These are phyloP conservation scores for Metarhizium humberi DNA, from an alignment of 2,329 filamentous ascomycete genomes.

Conservation along the genomic window DNA sequence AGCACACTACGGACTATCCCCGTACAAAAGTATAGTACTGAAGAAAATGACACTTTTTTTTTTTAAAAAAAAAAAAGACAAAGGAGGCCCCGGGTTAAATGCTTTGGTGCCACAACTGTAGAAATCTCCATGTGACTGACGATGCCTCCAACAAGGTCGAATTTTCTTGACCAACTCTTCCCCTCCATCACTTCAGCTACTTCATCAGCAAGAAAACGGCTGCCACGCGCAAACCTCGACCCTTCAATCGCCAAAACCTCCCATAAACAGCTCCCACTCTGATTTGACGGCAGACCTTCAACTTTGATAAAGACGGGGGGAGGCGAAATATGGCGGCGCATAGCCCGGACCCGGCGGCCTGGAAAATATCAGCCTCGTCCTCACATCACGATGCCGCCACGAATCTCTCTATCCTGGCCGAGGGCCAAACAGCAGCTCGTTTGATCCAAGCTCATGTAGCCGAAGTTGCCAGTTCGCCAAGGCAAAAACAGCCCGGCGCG, in stretches of 20 bases:
- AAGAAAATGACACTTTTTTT: no score
- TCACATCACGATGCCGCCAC: conserved; percentile 5
- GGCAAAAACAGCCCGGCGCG: neutral
- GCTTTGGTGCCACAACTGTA: neutral
- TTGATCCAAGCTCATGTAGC: conserved; percentile 6
- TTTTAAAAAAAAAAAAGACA: no score
- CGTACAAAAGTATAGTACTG: no score
- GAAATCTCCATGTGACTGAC: neutral
- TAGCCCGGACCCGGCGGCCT: neutral
- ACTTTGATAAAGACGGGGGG: neutral
- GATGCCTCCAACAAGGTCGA: neutral
- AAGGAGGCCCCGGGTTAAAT: no score
- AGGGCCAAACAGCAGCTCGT: conserved; percentile 4
- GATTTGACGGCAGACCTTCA: neutral
- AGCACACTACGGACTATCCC: no score
- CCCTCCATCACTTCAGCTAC: neutral
- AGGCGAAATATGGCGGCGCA: neutral
- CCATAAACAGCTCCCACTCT: neutral
- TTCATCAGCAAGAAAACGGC: neutral
- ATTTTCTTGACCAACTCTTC: neutral
- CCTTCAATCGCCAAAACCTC: neutral
- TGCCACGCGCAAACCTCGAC: neutral
- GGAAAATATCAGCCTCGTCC: conserved; percentile 4
- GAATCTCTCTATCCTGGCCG: conserved; percentile 8
- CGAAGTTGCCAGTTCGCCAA: neutral